These are phyloP conservation scores for Fraxinus cuspidata DNA, from an alignment of 257 asterid species.

Conservation along the genomic window DNA sequence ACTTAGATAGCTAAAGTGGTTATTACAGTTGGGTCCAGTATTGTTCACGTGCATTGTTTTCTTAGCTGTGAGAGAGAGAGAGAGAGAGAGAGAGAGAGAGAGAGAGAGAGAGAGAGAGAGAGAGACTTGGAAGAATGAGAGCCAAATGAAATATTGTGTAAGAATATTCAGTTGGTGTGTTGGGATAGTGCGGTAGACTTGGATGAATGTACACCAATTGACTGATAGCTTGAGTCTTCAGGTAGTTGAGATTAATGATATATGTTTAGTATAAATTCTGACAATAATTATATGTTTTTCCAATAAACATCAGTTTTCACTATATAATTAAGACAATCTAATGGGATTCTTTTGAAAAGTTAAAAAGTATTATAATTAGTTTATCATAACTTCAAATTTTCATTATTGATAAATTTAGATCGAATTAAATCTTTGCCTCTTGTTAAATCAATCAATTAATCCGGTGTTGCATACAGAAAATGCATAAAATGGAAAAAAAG, in stretches of 20 bases:
- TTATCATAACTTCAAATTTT: too few relatives aligned
- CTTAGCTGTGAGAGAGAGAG: slow-evolving; percentile 9
- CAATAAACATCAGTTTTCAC: not conserved
- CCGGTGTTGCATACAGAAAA: not conserved
- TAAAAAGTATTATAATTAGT: too few relatives aligned
- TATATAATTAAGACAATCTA: not conserved
- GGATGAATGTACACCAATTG: slow-evolving; percentile 19
- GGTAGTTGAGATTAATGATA: not conserved
- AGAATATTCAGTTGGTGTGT: not conserved
- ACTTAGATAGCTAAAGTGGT: not conserved
- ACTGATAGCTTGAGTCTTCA: not conserved
- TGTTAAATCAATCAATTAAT: not conserved
- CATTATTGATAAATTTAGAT: too few relatives aligned
- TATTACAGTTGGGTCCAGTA: slow-evolving; percentile 17
- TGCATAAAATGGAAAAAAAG: not conserved
- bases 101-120: not conserved
- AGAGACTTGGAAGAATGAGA: slow-evolving; percentile 45
- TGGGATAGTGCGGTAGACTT: slow-evolving; percentile 19
- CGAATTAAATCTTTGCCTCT: not conserved
- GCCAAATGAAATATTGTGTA: slow-evolving; percentile 29
- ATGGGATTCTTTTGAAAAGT: too few relatives aligned
- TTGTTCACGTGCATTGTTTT: slow-evolving; percentile 12
- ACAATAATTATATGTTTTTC: not conserved
- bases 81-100: slow-evolving; percentile 4
- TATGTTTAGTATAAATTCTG: not conserved